Evolutionary conservation across 768 basidiomycete species (phyloP), one percentile per base, ranked within the genome.

Genomic region (Leucogyrophana mollusca): DNA sequence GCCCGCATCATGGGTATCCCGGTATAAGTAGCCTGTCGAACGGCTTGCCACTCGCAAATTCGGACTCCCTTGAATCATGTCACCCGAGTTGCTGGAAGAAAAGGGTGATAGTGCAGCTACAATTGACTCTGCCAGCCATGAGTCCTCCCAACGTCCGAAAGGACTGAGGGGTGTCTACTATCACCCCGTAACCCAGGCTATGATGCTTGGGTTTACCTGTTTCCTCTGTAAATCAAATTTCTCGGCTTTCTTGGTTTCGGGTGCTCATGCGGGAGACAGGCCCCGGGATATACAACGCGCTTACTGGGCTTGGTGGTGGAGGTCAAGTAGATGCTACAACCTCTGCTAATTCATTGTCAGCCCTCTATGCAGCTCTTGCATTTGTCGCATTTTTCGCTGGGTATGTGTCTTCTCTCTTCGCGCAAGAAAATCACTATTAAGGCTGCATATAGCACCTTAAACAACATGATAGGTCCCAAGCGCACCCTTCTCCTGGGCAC

Each of bases 271-370:
- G 7, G 7, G 13, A 13, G 27, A 13, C 27, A 30, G 27, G 66
- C 49, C 64, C 64, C 65, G 86, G 87, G 39, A 73, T 89, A 38
- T 90, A 87, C 69, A 89, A 90, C 56, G 80, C 86, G 7, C 68
- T 89, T 56, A 87, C 80, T 45, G 86, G 88, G 27, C 72, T 93
- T 41, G 89, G 90, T 3, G 87, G 76, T 34, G 88, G 85, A 37
- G 90, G 90, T 0, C 85, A 85, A 64, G 56, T 87, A 32, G 80
- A 88, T 54, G 53, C 77, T 3, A 73, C 71, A 4, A 85, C 80
- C 6, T 78, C 76, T 55, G 84, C 87, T 8, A 86, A 90, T 55
- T 76, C 84, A 3, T 88, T 86, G 54, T 71, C 79, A 4, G 79
- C 85, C 4, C 63, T 87, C 4, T 90, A 90, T 53, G 67, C 79